phyloP scores from a whole-genome alignment of 139 green algal genomes.

The Astrephomene gubernaculifera region DNA sequence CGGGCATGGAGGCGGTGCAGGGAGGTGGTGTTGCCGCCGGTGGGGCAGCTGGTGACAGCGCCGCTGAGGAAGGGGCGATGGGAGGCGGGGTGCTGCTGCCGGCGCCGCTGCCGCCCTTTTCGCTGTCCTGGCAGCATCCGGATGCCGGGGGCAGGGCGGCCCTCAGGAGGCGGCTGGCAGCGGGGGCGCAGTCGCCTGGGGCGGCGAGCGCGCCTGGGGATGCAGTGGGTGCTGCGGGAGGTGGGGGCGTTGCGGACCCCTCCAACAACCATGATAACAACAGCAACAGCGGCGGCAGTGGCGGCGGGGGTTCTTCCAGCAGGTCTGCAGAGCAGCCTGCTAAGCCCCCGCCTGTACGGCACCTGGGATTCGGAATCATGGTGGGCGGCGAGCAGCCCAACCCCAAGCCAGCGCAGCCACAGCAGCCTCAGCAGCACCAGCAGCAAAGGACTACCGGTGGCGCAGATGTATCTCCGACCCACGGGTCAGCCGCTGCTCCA shows the following conservation, averaged over 20 bases:
- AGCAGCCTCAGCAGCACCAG: not conserved
- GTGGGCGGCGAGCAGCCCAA: not conserved
- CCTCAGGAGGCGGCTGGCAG: not conserved
- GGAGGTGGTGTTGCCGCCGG: too few species aligned
- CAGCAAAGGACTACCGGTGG: not conserved
- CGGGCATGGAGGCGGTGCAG: too few species aligned
- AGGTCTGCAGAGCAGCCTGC: not conserved
- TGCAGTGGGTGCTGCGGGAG: not conserved
- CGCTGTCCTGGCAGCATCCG: not conserved
- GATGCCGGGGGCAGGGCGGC: too few species aligned
- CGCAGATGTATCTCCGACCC: not conserved
- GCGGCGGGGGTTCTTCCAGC: too few species aligned
- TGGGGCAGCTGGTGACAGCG: too few species aligned
- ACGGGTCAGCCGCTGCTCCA: not conserved
- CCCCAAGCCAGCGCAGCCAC: not conserved
- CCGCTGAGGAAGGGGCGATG: too few species aligned
- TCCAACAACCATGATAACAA: not conserved
- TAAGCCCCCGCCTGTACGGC: not conserved
- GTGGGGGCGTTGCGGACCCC: not conserved
- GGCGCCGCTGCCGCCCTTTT: not conserved
- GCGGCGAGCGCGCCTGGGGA: not conserved
- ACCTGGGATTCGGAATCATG: constrained; percentile 7
- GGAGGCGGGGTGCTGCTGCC: too few species aligned
- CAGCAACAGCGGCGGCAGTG: not conserved
- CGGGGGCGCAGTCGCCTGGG: not conserved